Percentiles rank a stretch among this genome's conserved stretches.
Evolutionary conservation across 192 early-diverging fungal genomes (phyloP).

Genomic region (Backusella westeae): DNA sequence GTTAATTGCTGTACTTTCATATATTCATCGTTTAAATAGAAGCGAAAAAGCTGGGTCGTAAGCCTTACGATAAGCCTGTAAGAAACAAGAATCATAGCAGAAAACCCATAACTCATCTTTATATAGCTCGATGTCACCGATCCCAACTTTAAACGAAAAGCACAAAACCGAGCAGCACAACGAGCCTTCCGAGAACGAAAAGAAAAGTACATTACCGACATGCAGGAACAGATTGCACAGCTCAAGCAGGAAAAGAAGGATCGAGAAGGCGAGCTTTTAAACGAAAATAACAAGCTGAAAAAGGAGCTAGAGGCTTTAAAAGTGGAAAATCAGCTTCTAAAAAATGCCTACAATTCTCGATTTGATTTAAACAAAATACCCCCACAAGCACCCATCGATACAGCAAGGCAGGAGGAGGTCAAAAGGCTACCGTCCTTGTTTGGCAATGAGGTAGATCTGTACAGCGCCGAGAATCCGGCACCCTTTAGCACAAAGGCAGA

Average conservation of each 20-base stretch:
- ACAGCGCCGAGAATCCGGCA: background rate
- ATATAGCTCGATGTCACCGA: background rate
- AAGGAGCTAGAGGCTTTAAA: background rate
- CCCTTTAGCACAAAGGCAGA: background rate
- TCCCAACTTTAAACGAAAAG: slow-evolving; percentile 1
- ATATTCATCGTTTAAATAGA: background rate
- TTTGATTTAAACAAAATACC: background rate
- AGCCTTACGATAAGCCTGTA: background rate
- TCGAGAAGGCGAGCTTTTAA: background rate
- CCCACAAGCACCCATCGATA: background rate
- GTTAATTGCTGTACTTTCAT: background rate
- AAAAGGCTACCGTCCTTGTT: background rate
- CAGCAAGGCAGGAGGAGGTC: background rate
- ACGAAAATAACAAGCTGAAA: background rate
- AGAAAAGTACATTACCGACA: background rate
- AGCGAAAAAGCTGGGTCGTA: background rate
- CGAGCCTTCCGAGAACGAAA: slow-evolving; percentile 3
- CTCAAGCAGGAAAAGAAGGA: slow-evolving; percentile 2
- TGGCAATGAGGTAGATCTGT: background rate
- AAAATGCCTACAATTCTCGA: background rate
- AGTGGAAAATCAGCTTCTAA: background rate
- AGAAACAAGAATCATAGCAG: background rate
- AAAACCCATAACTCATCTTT: background rate
- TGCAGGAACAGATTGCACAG: background rate
- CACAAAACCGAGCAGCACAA: slow-evolving; percentile 6